A percentile compares a stretch with the other conserved stretches of the same genome.
Evolutionary conservation across 164 flowering plant species (phyloP).

Genomic region (Aristolochia contorta): DNA sequence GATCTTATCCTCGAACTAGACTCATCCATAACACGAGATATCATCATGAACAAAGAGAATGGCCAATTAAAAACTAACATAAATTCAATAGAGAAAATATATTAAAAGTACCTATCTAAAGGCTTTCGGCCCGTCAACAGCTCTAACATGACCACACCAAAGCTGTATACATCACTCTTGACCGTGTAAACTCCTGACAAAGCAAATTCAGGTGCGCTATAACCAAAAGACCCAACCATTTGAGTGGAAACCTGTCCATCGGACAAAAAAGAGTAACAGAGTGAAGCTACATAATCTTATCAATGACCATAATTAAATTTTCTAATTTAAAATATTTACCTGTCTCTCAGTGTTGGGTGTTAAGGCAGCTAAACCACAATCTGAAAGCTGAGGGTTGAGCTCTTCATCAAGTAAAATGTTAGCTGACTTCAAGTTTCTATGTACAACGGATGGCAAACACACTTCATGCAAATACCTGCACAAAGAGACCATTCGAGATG

Average conservation of each 20-base stretch:
- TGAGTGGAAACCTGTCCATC: constrained; percentile 67
- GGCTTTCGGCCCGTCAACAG: constrained; percentile 92
- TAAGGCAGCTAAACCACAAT: constrained; percentile 86
- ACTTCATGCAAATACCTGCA: constrained; percentile 98
- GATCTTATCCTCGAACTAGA: constrained; percentile 77
- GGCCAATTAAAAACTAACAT: background rate
- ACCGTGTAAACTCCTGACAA: constrained; percentile 91
- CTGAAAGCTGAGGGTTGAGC: constrained; percentile 84
- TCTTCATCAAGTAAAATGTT: constrained; percentile 92
- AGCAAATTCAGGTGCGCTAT: constrained; percentile 97
- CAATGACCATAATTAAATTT: background rate
- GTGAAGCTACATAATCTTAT: background rate
- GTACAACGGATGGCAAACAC: constrained; percentile 89
- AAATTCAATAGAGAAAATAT: background rate
- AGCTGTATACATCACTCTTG: constrained; percentile 96
- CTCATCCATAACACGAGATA: background rate
- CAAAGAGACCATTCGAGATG: constrained; percentile 7
- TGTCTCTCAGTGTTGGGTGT: constrained; percentile 87
- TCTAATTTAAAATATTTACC: constrained; percentile 28
- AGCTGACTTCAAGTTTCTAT: constrained; percentile 95
- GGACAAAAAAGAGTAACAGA: background rate
- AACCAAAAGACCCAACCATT: constrained; percentile 90
- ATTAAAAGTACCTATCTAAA: constrained; percentile 59
- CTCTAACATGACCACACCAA: constrained; percentile 97
- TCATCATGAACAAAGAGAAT: background rate